Percentiles rank a stretch among this genome's conserved stretches.
phyloP scores from a whole-genome alignment of 2,329 filamentous ascomycete species.

The Pseudopithomyces maydicus region DNA sequence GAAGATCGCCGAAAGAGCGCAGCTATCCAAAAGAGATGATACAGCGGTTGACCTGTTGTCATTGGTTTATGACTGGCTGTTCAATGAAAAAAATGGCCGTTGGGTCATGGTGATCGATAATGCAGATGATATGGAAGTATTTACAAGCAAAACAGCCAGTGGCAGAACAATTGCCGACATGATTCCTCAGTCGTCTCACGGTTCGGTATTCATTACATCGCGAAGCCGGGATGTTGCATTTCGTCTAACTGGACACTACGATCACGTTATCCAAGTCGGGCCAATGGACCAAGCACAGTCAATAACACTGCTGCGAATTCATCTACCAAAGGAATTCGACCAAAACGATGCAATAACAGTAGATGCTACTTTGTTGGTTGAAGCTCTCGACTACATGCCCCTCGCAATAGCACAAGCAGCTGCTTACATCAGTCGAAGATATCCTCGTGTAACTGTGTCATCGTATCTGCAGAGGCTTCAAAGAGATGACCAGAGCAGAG shows the following conservation, averaged over 20 bases:
- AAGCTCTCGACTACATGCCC: conserved; percentile 16
- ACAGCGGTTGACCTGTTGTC: conserved; percentile 12
- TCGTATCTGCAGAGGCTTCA: conserved; percentile 41
- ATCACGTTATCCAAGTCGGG: conserved; percentile 13
- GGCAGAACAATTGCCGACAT: conserved; percentile 10
- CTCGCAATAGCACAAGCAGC: conserved; percentile 30
- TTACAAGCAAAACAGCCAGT: conserved; percentile 2
- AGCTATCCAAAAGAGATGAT: conserved; percentile 13
- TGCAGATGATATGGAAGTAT: conserved; percentile 19
- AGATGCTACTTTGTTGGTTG: conserved; percentile 3
- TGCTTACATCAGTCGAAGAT: conserved; percentile 29
- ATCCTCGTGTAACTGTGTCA: conserved; percentile 2
- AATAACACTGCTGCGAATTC: conserved; percentile 13
- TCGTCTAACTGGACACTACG: conserved; percentile 9
- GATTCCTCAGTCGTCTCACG: conserved; percentile 21
- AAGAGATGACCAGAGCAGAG: conserved; percentile 7
- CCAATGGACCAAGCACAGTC: conserved; percentile 15
- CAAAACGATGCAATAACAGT: not conserved
- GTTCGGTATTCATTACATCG: conserved; percentile 17
- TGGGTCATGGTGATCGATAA: conserved; percentile 29
- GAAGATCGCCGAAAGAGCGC: conserved; percentile 17
- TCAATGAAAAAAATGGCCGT: conserved; percentile 14
- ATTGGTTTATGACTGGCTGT: conserved; percentile 20
- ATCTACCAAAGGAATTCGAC: not conserved
- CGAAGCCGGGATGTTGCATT: conserved; percentile 16